Evolutionary conservation across 1,139 yeast species (phyloP).

Genomic region (Blastobotrys ciferrii): DNA sequence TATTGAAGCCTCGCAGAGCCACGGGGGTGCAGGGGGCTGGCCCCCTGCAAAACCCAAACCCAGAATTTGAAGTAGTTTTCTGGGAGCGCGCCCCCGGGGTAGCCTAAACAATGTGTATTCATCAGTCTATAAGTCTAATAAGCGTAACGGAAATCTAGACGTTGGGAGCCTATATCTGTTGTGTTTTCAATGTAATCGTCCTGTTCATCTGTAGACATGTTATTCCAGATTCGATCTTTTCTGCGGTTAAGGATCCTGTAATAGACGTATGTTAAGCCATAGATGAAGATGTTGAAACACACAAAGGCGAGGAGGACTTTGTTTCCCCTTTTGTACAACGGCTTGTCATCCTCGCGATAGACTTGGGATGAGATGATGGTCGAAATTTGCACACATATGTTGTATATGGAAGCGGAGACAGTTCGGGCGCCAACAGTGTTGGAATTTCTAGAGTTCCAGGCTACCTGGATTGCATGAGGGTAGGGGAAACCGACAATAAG

Average conservation of each 20-base stretch:
- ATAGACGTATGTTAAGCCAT: slow-evolving; percentile 31
- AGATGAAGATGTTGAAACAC: slow-evolving; percentile 26
- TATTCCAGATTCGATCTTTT: slow-evolving; percentile 47
- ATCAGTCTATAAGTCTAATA: slow-evolving; percentile 21
- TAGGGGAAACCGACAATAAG: slow-evolving; percentile 49
- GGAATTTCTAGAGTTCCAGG: slow-evolving; percentile 57
- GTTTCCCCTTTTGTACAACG: slow-evolving; percentile 54
- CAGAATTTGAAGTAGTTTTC: too few species aligned
- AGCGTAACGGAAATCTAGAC: slow-evolving; percentile 49
- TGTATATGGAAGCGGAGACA: slow-evolving; percentile 55
- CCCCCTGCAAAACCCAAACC: too few species aligned
- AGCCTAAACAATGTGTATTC: too few species aligned
- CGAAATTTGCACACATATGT: slow-evolving; percentile 56
- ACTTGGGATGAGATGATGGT: slow-evolving; percentile 48
- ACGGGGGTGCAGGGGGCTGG: too few species aligned
- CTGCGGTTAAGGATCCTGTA: slow-evolving; percentile 46
- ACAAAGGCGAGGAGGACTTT: slow-evolving; percentile 40
- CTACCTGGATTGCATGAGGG: slow-evolving; percentile 53
- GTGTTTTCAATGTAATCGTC: slow-evolving; percentile 43
- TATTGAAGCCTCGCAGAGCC: too few species aligned
- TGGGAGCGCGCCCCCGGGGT: too few species aligned
- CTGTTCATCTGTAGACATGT: slow-evolving; percentile 47
- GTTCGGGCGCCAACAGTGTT: slow-evolving; percentile 55
- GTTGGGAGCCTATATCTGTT: slow-evolving; percentile 49
- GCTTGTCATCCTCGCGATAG: slow-evolving; percentile 52